phyloP scores from a whole-genome alignment of 23 red algal species.

The Cyanidiococcus yangmingshanensis region DNA sequence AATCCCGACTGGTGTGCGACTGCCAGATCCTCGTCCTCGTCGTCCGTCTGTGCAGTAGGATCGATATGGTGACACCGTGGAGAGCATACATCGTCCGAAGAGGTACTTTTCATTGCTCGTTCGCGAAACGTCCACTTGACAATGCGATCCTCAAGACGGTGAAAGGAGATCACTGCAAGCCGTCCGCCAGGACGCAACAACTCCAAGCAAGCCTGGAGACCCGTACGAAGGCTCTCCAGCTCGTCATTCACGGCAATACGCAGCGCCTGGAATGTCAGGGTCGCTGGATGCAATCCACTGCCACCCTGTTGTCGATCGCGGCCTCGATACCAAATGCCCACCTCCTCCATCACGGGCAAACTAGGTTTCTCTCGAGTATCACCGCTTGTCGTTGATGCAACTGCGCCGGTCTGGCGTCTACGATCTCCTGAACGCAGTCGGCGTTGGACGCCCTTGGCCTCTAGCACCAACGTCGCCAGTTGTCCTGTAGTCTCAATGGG shows the following conservation, averaged over 20 bases:
- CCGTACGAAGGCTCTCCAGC: constrained; percentile 37
- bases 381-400: background rate
- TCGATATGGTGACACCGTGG: background rate
- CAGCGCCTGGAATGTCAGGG: constrained; percentile 85
- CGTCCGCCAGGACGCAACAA: constrained; percentile 32
- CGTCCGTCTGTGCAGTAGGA: background rate
- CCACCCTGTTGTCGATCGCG: constrained; percentile 17
- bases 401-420: background rate
- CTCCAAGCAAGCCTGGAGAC: constrained; percentile 23
- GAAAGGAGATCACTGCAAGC: constrained; percentile 69
- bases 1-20: background rate
- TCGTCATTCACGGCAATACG: constrained; percentile 89
- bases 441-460: constrained; percentile 5
- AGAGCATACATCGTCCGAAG: background rate
- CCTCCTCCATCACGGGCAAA: background rate
- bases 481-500: constrained; percentile 33
- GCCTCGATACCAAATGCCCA: constrained; percentile 29
- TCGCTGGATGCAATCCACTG: constrained; percentile 60
- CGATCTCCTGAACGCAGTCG: background rate
- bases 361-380: background rate
- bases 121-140: constrained; percentile 57
- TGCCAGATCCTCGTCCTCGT: background rate
- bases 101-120: background rate
- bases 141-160: constrained; percentile 85
- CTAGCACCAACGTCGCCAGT: constrained; percentile 28